These are phyloP conservation scores for Alloteropsis semialata DNA, from an alignment of 176 grass and related monocot genomes.

Conservation along the genomic window DNA sequence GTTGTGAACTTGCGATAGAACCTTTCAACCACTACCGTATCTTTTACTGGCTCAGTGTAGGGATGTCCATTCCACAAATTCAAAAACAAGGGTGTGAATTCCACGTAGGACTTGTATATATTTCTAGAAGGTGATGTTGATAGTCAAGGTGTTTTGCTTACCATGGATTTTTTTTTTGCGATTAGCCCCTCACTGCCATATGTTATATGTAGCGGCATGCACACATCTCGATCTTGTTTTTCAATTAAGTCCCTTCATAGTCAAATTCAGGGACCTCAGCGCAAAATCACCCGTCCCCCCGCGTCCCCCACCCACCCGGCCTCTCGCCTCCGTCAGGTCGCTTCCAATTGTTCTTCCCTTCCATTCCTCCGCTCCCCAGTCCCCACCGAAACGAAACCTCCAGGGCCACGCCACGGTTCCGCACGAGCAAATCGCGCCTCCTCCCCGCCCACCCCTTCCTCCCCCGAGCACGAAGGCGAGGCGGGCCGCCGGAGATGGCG, in stretches of 20 bases:
- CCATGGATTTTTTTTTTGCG: not conserved
- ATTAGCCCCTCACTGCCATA: not conserved
- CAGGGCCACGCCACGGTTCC: slow-evolving; percentile 28
- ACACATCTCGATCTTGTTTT: not conserved
- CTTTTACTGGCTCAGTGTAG: too few relatives aligned
- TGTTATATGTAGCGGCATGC: not conserved
- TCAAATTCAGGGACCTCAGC: not conserved
- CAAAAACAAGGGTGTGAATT: too few relatives aligned
- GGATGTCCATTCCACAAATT: too few relatives aligned
- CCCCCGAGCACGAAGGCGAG: not conserved
- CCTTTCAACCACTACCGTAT: too few relatives aligned
- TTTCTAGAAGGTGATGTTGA: not conserved
- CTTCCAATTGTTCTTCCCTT: not conserved
- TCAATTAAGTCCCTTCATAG: not conserved
- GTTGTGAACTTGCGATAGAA: too few relatives aligned
- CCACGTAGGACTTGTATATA: too few relatives aligned
- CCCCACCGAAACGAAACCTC: slow-evolving; percentile 1
- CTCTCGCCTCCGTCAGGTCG: not conserved
- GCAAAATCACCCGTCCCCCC: slow-evolving; percentile 6
- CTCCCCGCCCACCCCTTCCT: not conserved
- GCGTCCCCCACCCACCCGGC: not conserved
- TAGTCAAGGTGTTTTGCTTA: not conserved
- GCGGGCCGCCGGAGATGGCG: slow-evolving; percentile 42
- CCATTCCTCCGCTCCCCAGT: not conserved
- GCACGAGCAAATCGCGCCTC: slow-evolving; percentile 11